Conservation (phyloP, 306 rosid species). For the Vicia sativa region DNA sequence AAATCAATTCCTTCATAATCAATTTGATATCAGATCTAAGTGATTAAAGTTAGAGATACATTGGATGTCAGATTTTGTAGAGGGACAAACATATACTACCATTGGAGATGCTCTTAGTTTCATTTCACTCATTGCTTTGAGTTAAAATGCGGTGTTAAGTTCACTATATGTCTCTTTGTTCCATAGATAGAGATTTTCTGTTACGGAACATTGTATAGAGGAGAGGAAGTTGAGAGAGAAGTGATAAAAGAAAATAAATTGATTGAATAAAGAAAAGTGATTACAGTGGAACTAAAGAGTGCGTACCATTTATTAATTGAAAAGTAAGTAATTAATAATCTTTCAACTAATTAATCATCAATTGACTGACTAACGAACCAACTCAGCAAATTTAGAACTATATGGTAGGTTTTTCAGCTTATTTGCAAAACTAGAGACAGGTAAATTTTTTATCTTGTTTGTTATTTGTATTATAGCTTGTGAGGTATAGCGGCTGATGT, state of each 20-base stretch:
- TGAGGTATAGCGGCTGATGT: slow-evolving; percentile 26
- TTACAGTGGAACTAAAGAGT: slow-evolving; percentile 14
- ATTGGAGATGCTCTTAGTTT: neutral
- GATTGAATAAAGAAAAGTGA: slow-evolving; percentile 2
- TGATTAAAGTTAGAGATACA: too few species aligned
- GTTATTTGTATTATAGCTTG: slow-evolving; percentile 28
- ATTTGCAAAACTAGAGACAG: slow-evolving; percentile 5
- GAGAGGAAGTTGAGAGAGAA: neutral
- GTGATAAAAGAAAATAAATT: neutral
- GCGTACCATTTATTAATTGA: neutral
- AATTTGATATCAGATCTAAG: too few species aligned
- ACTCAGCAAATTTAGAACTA: neutral
- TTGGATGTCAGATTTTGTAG: too few species aligned
- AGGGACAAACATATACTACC: too few species aligned
- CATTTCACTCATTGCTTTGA: neutral
- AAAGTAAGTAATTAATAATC: neutral
- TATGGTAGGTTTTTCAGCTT: neutral
- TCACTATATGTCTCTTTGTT: neutral
- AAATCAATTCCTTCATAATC: too few species aligned
- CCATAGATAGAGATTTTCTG: neutral
- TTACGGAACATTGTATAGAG: neutral
- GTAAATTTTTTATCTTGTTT: slow-evolving; percentile 13
- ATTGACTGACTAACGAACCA: too few species aligned
- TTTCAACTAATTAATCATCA: neutral
- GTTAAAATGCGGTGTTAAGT: neutral